Conservation (phyloP, 495 filamentous ascomycete genomes). For the Bacidia rubella region DNA sequence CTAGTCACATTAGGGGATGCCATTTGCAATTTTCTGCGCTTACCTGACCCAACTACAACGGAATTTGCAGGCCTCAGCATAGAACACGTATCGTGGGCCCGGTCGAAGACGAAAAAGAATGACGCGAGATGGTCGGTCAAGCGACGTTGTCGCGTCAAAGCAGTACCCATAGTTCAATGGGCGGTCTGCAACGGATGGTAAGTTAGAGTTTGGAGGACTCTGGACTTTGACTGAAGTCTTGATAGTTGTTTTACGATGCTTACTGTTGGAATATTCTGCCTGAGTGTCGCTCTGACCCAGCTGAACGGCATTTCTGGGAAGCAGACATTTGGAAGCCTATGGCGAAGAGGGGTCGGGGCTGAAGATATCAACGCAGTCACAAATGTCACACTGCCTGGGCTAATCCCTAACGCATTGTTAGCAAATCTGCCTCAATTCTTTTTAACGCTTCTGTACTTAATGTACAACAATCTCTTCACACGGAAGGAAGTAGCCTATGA, state of each 20-base stretch:
- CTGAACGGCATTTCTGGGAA: background rate
- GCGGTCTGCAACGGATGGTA: background rate
- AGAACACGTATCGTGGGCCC: too few relatives aligned
- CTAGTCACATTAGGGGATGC: background rate
- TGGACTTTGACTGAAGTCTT: background rate
- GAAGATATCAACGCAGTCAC: background rate
- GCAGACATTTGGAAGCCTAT: background rate
- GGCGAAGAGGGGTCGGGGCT: background rate
- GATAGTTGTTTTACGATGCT: background rate
- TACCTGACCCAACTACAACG: background rate
- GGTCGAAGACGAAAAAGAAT: background rate
- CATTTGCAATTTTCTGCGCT: background rate
- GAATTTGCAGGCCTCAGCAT: background rate
- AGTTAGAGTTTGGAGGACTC: background rate
- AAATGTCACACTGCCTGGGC: background rate
- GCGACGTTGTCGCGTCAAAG: background rate
- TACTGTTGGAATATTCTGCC: background rate
- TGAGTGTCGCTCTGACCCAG: background rate
- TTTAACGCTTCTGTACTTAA: constrained; percentile 26
- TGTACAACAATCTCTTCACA: constrained; percentile 25
- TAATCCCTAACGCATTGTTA: constrained; percentile 15
- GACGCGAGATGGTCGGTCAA: background rate
- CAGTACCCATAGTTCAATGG: background rate
- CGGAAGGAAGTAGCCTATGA: constrained; percentile 24
- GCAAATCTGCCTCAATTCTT: constrained; percentile 30